A percentile compares a stretch with the other conserved stretches of the same genome.
These are phyloP conservation scores for Stachybotrys echinatus DNA, from an alignment of 2,329 filamentous ascomycete genomes.

Conservation along the genomic window DNA sequence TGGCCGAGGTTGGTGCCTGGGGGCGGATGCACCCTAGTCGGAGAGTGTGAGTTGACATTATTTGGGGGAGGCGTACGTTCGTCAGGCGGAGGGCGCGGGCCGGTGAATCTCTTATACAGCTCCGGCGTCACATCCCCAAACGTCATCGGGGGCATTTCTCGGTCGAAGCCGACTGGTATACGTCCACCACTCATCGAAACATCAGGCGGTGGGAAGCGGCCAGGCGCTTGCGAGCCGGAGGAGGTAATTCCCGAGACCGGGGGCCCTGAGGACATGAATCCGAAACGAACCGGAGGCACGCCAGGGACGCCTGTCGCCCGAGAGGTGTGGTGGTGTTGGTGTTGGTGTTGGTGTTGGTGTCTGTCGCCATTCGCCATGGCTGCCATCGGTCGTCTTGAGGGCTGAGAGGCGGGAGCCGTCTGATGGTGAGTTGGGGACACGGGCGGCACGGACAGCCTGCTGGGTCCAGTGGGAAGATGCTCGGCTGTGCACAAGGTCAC, in stretches of 20 bases:
- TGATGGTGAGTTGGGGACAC: constrained; percentile 32
- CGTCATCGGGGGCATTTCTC: neutral
- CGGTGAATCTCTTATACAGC: neutral
- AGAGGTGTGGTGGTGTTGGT: neutral
- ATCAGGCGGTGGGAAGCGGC: neutral
- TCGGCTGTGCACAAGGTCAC: constrained; percentile 7
- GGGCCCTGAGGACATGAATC: no score
- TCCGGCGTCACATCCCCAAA: neutral
- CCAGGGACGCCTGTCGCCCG: no score
- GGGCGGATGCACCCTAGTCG: neutral
- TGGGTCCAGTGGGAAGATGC: constrained; percentile 9
- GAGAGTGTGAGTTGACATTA: neutral
- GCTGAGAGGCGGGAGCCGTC: constrained; percentile 38
- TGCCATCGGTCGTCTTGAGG: constrained; percentile 22
- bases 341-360: constrained; percentile 11
- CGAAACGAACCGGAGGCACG: neutral
- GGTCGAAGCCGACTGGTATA: neutral
- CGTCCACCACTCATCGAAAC: neutral
- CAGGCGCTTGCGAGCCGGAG: neutral
- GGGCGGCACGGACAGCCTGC: constrained; percentile 21
- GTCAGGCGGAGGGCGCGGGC: neutral
- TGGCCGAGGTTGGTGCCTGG: neutral
- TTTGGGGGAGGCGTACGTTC: neutral
- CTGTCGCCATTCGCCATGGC: constrained; percentile 26
- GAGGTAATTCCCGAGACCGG: no score